Base-by-base conservation (phyloP, 768 basidiomycete species). In the Clitopilus hobsonii region DNA sequence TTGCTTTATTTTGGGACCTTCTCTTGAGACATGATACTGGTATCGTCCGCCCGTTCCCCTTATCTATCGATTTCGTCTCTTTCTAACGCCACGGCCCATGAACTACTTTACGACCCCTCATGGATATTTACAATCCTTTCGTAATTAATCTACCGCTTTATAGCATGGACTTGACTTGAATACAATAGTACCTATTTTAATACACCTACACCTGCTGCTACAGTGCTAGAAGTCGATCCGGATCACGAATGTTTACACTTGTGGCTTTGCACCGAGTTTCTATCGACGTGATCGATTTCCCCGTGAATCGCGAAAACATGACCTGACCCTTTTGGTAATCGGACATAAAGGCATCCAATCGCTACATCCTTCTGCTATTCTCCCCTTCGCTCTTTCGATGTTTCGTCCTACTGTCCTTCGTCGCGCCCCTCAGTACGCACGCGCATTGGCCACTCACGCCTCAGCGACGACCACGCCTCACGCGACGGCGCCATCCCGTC, bases 371-470 rank as follows among this genome's bases (percentile, higher is more conserved):
- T 20, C 30, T 52, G 25, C 54, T 23, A 30, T 54, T 47, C 20
- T 8, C 18, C 11, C n/a, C 47, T 20, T 3, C 29, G 2, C 18
- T 4, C 28, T 48, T 6, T 24, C 30, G 16, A 83, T 82, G 80
- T 65, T 79, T 54, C 71, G 75, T 58, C 58, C 67, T 26, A 23
- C 69, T 11, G 55, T 66, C 55, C 38, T 61, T 38, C 65, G 67
- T 55, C 64, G 62, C 28, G 63, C 65, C 4, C 41, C 62, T 22
- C 67, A 63, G 24, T 59, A 78, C 52, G 68, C 61, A 45, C 77
- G 88, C 29, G 63, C 80, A 22, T 77, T 90, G 30, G 86, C 89
- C 20, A 90, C 86, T 2, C 83, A 85, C 66, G 79, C 82, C 20
- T 62, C 75, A 2, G 55, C 64, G 47, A 54, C 45, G 16, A 47